These are phyloP conservation scores for Blumeriella jaapii DNA, from an alignment of 2,329 filamentous ascomycete genomes.

Conservation along the genomic window DNA sequence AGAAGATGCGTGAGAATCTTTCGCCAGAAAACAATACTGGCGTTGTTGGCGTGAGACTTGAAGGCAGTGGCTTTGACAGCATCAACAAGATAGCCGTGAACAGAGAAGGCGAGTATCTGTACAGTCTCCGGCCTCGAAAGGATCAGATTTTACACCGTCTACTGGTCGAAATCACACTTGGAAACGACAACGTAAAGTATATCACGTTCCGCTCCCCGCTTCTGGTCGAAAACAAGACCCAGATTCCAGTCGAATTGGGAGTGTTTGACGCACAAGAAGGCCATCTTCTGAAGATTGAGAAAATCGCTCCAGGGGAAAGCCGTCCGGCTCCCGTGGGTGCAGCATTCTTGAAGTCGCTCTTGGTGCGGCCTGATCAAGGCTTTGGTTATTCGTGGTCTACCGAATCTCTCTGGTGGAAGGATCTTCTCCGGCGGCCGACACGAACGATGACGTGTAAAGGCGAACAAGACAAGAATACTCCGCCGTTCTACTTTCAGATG, in stretches of 20 bases:
- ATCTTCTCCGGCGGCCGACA: slow-evolving; percentile 73
- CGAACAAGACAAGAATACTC: slow-evolving; percentile 63
- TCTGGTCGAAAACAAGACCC: slow-evolving; percentile 88
- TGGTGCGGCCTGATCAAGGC: slow-evolving; percentile 85
- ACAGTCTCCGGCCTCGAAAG: slow-evolving; percentile 77
- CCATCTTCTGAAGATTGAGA: slow-evolving; percentile 92
- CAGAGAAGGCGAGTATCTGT: slow-evolving; percentile 87
- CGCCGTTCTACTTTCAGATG: slow-evolving; percentile 93
- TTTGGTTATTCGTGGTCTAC: slow-evolving; percentile 95
- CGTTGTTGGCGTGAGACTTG: slow-evolving; percentile 70
- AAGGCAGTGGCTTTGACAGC: slow-evolving; percentile 88
- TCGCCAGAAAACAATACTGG: slow-evolving; percentile 72
- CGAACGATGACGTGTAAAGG: slow-evolving; percentile 81
- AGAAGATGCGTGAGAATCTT: slow-evolving; percentile 88
- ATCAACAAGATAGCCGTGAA: slow-evolving; percentile 82
- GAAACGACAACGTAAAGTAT: slow-evolving; percentile 94
- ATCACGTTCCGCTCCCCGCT: slow-evolving; percentile 90
- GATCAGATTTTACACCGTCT: slow-evolving; percentile 79
- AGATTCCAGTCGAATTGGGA: slow-evolving; percentile 89
- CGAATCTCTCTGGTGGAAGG: slow-evolving; percentile 85
- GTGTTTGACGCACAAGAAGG: slow-evolving; percentile 81
- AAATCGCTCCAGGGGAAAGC: slow-evolving; percentile 84
- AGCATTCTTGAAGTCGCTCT: slow-evolving; percentile 75
- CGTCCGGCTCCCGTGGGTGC: slow-evolving; percentile 87
- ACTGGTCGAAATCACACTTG: slow-evolving; percentile 82